phyloP scores from a whole-genome alignment of 352 stramenopile species.

The Aphanomyces cochlioides region DNA sequence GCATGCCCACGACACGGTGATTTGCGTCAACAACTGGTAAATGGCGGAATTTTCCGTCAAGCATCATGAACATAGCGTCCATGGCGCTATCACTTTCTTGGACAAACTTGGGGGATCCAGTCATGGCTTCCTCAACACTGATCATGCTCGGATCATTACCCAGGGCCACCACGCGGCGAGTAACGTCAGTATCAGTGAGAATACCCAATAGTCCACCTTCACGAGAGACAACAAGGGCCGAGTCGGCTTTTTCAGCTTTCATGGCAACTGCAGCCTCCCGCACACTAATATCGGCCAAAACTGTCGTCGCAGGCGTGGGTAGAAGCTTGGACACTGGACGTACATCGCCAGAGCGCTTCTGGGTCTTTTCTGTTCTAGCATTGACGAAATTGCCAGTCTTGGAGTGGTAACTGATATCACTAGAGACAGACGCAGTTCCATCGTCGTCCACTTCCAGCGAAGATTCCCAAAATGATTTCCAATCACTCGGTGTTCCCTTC shows the following conservation, averaged over 20 bases:
- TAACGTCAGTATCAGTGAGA: conserved; percentile 92
- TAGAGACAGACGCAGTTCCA: conserved; percentile 75
- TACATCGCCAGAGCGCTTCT: conserved; percentile 77
- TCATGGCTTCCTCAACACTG: conserved; percentile 82
- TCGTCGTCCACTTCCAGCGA: conserved; percentile 75
- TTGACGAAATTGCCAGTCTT: conserved; percentile 41
- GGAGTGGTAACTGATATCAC: conserved; percentile 75
- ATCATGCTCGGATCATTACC: conserved; percentile 84
- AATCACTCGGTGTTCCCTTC: conserved; percentile 82
- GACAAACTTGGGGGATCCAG: conserved; percentile 84
- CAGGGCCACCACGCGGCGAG: conserved; percentile 74
- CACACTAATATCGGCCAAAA: conserved; percentile 79
- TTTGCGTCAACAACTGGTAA: conserved; percentile 92
- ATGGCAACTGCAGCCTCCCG: conserved; percentile 88
- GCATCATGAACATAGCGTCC: conserved; percentile 89
- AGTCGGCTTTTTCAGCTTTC: conserved; percentile 85
- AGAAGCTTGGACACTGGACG: conserved; percentile 86
- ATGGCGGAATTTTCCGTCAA: conserved; percentile 93
- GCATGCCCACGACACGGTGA: conserved; percentile 91
- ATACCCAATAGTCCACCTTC: conserved; percentile 92
- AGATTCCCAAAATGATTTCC: conserved; percentile 88
- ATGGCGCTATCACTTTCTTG: conserved; percentile 85
- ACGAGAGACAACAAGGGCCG: conserved; percentile 89
- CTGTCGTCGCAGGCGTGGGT: conserved; percentile 87
- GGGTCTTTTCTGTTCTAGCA: conserved; percentile 22